phyloP scores from a whole-genome alignment of 139 green algal genomes.

The Chloropicon primus region DNA sequence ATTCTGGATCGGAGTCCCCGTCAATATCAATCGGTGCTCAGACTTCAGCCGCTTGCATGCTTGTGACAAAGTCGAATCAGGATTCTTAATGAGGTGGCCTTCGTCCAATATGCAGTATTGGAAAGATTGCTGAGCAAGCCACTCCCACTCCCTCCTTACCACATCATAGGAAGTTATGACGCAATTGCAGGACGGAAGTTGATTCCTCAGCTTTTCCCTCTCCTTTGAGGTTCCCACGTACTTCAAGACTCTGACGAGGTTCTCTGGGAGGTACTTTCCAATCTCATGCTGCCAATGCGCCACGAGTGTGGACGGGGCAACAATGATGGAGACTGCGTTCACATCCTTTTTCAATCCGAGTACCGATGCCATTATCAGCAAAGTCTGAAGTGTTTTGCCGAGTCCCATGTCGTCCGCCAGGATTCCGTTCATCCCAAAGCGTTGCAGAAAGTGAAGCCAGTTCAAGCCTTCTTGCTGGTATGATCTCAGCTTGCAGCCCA shows the following conservation, averaged over 20 bases:
- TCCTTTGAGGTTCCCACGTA: conserved; percentile 50
- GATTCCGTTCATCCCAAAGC: conserved; percentile 84
- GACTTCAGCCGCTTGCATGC: conserved; percentile 42
- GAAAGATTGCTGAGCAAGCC: conserved; percentile 43
- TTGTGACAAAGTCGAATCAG: conserved; percentile 50
- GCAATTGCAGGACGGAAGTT: conserved; percentile 31
- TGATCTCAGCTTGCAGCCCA: conserved; percentile 18
- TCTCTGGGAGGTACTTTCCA: conserved; percentile 43
- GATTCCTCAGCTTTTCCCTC: conserved; percentile 9
- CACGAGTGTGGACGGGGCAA: conserved; percentile 75
- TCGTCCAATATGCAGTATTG: conserved; percentile 90
- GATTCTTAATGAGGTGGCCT: conserved; percentile 87
- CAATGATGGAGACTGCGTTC: conserved; percentile 62
- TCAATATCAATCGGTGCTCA: conserved; percentile 73
- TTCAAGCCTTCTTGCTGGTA: conserved; percentile 94
- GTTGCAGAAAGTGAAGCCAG: conserved; percentile 92
- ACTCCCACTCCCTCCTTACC: conserved; percentile 64
- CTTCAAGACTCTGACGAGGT: conserved; percentile 34
- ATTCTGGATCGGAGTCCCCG: conserved; percentile 67
- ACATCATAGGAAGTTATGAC: conserved; percentile 81
- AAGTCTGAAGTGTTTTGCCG: conserved; percentile 27
- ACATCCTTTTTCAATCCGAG: conserved; percentile 50
- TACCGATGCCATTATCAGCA: conserved; percentile 36
- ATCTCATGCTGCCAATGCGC: conserved; percentile 73
- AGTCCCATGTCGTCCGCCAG: conserved; percentile 92